Evolutionary conservation across 2,329 filamentous ascomycete species (phyloP).

Genomic region (Xylaria sp.): DNA sequence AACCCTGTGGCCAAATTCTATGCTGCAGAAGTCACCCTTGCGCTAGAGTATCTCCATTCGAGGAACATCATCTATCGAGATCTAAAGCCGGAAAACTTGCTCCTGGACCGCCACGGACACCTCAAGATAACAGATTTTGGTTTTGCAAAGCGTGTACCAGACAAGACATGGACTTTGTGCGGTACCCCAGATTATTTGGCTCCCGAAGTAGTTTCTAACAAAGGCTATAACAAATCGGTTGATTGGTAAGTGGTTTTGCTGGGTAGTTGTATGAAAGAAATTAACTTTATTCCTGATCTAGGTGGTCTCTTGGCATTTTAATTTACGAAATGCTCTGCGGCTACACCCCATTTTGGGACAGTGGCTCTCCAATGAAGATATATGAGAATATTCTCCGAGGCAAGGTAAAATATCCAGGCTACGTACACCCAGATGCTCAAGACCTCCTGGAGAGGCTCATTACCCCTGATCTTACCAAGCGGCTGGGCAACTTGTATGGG

Average conservation of each 20-base stretch:
- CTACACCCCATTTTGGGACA: slow-evolving; percentile 99
- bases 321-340: slow-evolving; percentile 99
- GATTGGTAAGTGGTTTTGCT: slow-evolving; percentile 80
- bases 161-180: slow-evolving; percentile 99
- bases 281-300: slow-evolving; percentile 52
- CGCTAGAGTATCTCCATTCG: slow-evolving; percentile 92
- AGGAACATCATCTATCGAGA: slow-evolving; percentile 98
- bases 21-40: slow-evolving; percentile 94
- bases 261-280: slow-evolving; percentile 23
- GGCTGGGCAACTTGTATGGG: slow-evolving; percentile 91
- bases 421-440: slow-evolving; percentile 93
- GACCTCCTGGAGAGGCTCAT: slow-evolving; percentile 93
- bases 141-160: slow-evolving; percentile 96
- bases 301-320: slow-evolving; percentile 98
- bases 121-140: slow-evolving; percentile 98
- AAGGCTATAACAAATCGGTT: slow-evolving; percentile 99
- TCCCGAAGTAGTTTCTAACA: slow-evolving; percentile 97
- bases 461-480: slow-evolving; percentile 93
- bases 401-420: slow-evolving; percentile 94
- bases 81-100: slow-evolving; percentile 92
- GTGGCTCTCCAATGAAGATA: slow-evolving; percentile 97
- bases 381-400: slow-evolving; percentile 99
- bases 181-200: slow-evolving; percentile 98
- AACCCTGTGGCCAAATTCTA: slow-evolving; percentile 99
- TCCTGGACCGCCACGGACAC: slow-evolving; percentile 92